Evolutionary conservation across 2,329 filamentous ascomycete species (phyloP), one percentile per base, ranked within the genome.

Genomic region (Tolypocladium inflatum): DNA sequence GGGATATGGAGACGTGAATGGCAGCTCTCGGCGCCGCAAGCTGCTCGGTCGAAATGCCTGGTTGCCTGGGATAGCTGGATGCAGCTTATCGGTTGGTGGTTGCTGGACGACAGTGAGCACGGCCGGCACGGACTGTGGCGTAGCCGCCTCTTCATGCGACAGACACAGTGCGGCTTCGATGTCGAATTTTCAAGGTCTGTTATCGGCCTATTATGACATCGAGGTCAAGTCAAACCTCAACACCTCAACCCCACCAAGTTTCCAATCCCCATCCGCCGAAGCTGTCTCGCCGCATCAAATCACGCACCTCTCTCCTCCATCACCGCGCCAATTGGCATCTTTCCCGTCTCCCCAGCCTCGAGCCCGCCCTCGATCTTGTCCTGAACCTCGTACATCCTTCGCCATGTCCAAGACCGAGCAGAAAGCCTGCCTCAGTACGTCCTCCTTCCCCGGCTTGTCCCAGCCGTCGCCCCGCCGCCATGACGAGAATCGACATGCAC

Each of bases 391-490:
- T 15, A 19, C 26, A 33, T 33, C 8, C 48, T 59, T 65, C 70
- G 73, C 66, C 67, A 81, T 80, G 78, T 75, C 79, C 71, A 78
- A 77, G 67, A 78, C 80, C 67, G 78, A 80, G 63, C 81, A 84
- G 57, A 84, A 84, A 72, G 81, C 81, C 67, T 84, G 81, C 74
- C 78, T 84, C 71, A 84, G 80, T 83, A 82, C 72, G 80, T 82
- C 72, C 63, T 67, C 68, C 65, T 63, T 64, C 63, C 68, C 68
- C 61, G 65, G 65, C 68, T 63, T 62, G 60, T 59, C 65, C 65
- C 56, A 57, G 56, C 56, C 63, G 62, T 61, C 65, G 65, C 61
- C 64, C 59, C 62, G 59, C 60, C 59, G 61, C 61, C 62, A 61
- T 63, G 60, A 59, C 26, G 26, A 33, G 43, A 48, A 30, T 30